phyloP scores from a whole-genome alignment of 1,139 yeast genomes.

The Scheffersomyces lignicola region DNA sequence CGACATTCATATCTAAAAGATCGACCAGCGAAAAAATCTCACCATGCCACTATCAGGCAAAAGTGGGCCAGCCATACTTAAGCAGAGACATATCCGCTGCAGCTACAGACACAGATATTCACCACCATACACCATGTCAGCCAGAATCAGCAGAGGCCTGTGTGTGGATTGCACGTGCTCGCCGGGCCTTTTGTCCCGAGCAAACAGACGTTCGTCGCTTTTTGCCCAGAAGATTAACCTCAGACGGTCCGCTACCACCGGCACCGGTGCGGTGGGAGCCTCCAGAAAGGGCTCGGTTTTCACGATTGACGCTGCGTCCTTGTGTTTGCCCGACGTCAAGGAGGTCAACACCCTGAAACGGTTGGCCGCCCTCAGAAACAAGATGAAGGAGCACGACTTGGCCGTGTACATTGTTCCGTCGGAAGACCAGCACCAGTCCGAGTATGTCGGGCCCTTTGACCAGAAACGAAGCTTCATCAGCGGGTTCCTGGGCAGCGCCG shows the following conservation, averaged over 20 bases:
- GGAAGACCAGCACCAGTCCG: constrained; percentile 93
- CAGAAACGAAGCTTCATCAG: constrained; percentile 84
- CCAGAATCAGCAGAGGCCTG: constrained; percentile 41
- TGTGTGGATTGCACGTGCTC: constrained; percentile 81
- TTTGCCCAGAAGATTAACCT: constrained; percentile 51
- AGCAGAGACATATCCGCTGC: no score
- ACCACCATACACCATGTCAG: constrained; percentile 18
- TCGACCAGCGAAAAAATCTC: no score
- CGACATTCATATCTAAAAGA: no score
- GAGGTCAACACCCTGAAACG: constrained; percentile 60
- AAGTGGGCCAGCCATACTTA: no score
- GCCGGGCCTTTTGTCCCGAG: constrained; percentile 73
- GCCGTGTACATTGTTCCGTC: constrained; percentile 85
- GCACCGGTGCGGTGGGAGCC: constrained; percentile 14
- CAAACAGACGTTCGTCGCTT: constrained; percentile 52
- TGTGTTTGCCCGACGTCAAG: constrained; percentile 45
- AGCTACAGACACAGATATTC: no score
- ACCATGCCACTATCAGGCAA: no score
- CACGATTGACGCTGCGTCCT: constrained; percentile 46
- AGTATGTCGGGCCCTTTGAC: constrained; percentile 78
- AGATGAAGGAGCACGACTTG: constrained; percentile 64
- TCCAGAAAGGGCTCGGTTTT: constrained; percentile 50
- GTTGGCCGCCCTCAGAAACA: constrained; percentile 59
- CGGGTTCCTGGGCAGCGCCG: constrained; percentile 95
- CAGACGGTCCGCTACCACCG: constrained; percentile 27